Conservation (phyloP, 805 yeast species). For the Yamadazyma insecticola region DNA sequence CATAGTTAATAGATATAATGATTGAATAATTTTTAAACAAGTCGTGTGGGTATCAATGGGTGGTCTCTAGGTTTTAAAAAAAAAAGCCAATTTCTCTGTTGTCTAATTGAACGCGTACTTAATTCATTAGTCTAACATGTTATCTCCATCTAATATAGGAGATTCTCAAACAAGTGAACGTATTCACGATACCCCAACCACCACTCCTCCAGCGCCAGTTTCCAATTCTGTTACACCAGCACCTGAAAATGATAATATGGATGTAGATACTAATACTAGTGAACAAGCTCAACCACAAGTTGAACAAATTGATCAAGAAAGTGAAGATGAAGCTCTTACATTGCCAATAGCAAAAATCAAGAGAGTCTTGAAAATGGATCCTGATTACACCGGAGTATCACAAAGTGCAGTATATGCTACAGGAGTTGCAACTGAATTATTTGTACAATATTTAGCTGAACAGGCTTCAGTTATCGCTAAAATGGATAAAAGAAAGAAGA, state of each 20-base stretch:
- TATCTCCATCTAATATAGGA: too few relatives aligned
- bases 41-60: too few relatives aligned
- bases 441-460: slow-evolving; percentile 64
- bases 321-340: slow-evolving; percentile 20
- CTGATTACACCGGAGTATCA: slow-evolving; percentile 63
- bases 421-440: slow-evolving; percentile 74
- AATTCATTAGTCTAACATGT: too few relatives aligned
- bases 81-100: too few relatives aligned
- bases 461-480: slow-evolving; percentile 65
- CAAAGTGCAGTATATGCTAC: slow-evolving; percentile 69
- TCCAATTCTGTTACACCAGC: slow-evolving; percentile 5
- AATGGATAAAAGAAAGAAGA: slow-evolving; percentile 60
- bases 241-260: slow-evolving; percentile 4
- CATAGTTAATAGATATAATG: too few relatives aligned
- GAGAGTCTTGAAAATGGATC: slow-evolving; percentile 69
- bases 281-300: slow-evolving; percentile 9
- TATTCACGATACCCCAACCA: slow-evolving; percentile 17
- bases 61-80: too few relatives aligned
- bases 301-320: slow-evolving; percentile 18
- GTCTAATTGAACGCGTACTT: too few relatives aligned
- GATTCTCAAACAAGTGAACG: too few relatives aligned
- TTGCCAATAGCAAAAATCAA: slow-evolving; percentile 69
- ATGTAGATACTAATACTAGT: slow-evolving; percentile 2
- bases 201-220: slow-evolving; percentile 17
- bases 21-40: too few relatives aligned